These are phyloP conservation scores for Gastrodia elata DNA, from an alignment of 106 monocot genomes.

Conservation along the genomic window DNA sequence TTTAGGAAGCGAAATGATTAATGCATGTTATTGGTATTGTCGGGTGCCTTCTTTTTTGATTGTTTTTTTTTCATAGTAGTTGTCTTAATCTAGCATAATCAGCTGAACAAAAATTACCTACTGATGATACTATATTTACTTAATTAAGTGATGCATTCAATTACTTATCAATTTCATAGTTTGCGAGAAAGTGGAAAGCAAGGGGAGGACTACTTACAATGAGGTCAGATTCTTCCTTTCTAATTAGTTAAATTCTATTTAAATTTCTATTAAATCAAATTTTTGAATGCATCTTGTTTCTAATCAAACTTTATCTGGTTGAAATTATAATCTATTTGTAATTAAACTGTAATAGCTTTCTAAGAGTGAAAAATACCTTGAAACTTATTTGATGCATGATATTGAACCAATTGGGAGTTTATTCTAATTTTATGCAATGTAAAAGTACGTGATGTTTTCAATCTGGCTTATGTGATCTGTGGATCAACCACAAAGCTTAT, in stretches of 20 bases:
- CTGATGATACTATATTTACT: background rate
- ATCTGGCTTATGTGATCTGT: background rate
- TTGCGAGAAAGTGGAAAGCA: slow-evolving; percentile 80
- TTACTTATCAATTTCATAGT: slow-evolving; percentile 33
- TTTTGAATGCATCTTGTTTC: background rate
- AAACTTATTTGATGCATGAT: background rate
- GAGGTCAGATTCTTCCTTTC: slow-evolving; percentile 38
- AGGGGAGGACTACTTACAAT: slow-evolving; percentile 76
- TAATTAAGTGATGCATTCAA: background rate
- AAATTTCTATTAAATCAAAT: background rate
- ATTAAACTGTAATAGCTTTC: background rate
- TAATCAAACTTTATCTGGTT: background rate
- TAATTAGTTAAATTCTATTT: background rate
- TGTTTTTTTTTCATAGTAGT: background rate
- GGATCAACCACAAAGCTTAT: too few species aligned
- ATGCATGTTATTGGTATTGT: background rate
- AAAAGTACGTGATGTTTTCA: background rate
- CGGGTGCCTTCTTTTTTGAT: background rate
- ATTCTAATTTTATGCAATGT: background rate
- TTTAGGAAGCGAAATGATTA: background rate
- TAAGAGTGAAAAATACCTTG: background rate
- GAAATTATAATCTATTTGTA: background rate
- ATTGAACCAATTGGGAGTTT: background rate
- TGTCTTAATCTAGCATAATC: background rate
- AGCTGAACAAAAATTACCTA: background rate